Conservation (phyloP, 2,329 filamentous ascomycete species). For the Aspergillus fumigatiaffinis region DNA sequence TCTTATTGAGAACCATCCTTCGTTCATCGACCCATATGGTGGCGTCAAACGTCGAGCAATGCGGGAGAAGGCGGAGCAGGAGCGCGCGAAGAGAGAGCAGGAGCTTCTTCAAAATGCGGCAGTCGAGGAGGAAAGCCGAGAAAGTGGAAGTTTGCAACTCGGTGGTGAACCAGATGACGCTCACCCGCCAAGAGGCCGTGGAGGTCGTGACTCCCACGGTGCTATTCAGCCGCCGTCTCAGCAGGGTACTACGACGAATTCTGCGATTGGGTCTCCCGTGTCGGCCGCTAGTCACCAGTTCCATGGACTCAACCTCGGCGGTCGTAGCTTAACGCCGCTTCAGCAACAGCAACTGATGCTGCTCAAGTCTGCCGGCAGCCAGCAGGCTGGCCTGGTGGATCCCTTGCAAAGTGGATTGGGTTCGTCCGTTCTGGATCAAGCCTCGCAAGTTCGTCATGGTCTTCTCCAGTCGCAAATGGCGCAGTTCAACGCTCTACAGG, state of each 20-base stretch:
- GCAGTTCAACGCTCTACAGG: constrained; percentile 54
- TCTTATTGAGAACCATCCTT: constrained; percentile 60
- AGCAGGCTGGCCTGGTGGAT: constrained; percentile 56
- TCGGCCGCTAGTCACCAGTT: constrained; percentile 41
- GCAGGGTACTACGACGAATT: constrained; percentile 49
- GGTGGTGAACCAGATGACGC: constrained; percentile 89
- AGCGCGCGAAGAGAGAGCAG: constrained; percentile 53
- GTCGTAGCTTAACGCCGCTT: constrained; percentile 73
- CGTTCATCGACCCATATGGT: constrained; percentile 76
- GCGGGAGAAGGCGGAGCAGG: constrained; percentile 66
- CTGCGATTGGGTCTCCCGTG: constrained; percentile 39
- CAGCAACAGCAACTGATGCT: constrained; percentile 71
- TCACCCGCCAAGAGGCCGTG: constrained; percentile 47
- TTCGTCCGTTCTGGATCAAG: constrained; percentile 37
- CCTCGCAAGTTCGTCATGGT: constrained; percentile 41
- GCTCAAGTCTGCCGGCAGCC: constrained; percentile 55
- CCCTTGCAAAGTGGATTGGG: constrained; percentile 31
- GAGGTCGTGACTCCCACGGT: constrained; percentile 56
- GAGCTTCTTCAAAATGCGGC: constrained; percentile 48
- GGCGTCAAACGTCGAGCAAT: constrained; percentile 76
- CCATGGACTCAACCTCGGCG: constrained; percentile 59
- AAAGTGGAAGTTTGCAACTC: constrained; percentile 81
- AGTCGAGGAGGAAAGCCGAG: constrained; percentile 68
- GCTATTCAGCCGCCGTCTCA: constrained; percentile 76
- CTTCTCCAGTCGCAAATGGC: constrained; percentile 46